phyloP scores from a whole-genome alignment of 306 rosid species.

The Hylodesmum podocarpum region DNA sequence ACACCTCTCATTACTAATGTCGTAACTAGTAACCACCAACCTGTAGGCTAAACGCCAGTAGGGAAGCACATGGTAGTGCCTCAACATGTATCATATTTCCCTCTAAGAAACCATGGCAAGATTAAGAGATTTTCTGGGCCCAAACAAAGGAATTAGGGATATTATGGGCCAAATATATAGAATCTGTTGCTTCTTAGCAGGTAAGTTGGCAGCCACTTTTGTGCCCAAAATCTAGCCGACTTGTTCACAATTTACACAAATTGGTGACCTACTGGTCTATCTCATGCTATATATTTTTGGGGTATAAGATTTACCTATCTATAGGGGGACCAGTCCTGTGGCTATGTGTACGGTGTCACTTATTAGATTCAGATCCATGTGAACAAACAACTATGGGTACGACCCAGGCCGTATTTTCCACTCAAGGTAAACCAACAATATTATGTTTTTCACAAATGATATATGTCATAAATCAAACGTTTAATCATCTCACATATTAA shows the following conservation, averaged over 20 bases:
- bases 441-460: neutral
- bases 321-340: slow-evolving; percentile 57
- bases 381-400: slow-evolving; percentile 37
- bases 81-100: slow-evolving; percentile 21
- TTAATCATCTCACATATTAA: neutral
- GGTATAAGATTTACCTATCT: slow-evolving; percentile 33
- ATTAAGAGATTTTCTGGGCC: slow-evolving; percentile 56
- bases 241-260: slow-evolving; percentile 22
- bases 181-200: slow-evolving; percentile 33
- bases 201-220: slow-evolving; percentile 25
- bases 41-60: slow-evolving; percentile 39
- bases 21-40: slow-evolving; percentile 55
- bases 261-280: slow-evolving; percentile 39
- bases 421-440: slow-evolving; percentile 10
- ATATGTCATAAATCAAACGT: neutral
- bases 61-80: slow-evolving; percentile 53
- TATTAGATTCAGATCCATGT: slow-evolving; percentile 37
- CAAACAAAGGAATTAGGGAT: slow-evolving; percentile 41
- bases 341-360: slow-evolving; percentile 35
- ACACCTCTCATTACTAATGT: slow-evolving; percentile 27
- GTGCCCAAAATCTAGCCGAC: slow-evolving; percentile 28
- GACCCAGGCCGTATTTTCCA: slow-evolving; percentile 21
- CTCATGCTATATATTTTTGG: slow-evolving; percentile 39
- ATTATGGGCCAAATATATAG: slow-evolving; percentile 49
- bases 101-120: slow-evolving; percentile 23